Base-by-base conservation (phyloP, 345 rosid species). In the Pugionium dolabratum region DNA sequence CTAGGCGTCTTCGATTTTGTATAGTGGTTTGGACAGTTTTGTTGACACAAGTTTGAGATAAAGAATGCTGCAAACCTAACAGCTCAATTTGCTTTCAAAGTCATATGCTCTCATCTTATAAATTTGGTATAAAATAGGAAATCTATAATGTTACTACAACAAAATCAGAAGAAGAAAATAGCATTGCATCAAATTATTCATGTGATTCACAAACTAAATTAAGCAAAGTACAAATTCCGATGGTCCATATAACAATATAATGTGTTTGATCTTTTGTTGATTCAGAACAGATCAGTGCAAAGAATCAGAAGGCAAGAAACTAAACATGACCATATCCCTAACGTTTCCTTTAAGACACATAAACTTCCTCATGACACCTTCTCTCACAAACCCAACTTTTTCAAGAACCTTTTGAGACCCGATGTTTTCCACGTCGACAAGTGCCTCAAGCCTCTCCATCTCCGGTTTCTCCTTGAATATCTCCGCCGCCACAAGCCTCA, bases 351-450 rank as follows among this genome's bases (percentile, higher is more conserved):
- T 86, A 5, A 33, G 49, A 28, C 53, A 8, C 9, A 41, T 2
- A 6, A 74, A 82, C 59, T 81, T 88, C 68, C 91, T 82, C 7
- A 83, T 74, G 29, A 82, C 83, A 39, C 89, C 93, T 73, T 88
- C 95, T 63, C 75, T 82, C 2, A 6, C 40, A 66, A 88, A 86
- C 46, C 91, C 91, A 70, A 81, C 88, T 45, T 91, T 86, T 67
- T 85, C 87, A 57, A 84, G 60, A 66, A 78, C 91, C 75, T 73
- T 84, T 42, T 79, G 88, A 10, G 91, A 91, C 2, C 82, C 88
- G 0, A 68, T 74, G 40, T 91, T 85, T 0, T 79, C 79, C 0
- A 86, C 81, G 36, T 81, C 86, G 0, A 84, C 91, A 4, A 84
- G 30, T 10, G 90, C 94, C 51, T 86, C 90, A 10, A 86, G 67